These are phyloP conservation scores for Clavariopsis aquatica DNA, from an alignment of 495 filamentous ascomycete species.

Conservation along the genomic window DNA sequence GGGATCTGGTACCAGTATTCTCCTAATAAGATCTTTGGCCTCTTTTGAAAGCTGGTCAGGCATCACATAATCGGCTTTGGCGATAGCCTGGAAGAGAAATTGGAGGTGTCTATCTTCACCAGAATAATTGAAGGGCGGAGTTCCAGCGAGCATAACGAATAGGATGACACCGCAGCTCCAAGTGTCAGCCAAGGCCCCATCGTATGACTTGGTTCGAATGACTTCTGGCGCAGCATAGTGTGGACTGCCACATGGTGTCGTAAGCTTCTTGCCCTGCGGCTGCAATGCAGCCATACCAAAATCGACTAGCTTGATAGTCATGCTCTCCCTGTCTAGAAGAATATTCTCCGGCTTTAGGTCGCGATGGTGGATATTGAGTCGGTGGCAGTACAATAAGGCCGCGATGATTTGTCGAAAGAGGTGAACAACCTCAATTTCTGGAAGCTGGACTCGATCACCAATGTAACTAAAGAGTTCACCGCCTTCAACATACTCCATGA, in stretches of 20 bases:
- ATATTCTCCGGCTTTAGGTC: slow-evolving; percentile 99
- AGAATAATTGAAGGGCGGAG: slow-evolving; percentile 67
- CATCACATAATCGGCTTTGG: slow-evolving; percentile 70
- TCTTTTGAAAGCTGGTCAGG: slow-evolving; percentile 66
- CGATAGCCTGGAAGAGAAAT: slow-evolving; percentile 64
- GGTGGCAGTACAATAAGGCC: slow-evolving; percentile 89
- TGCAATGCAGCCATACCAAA: slow-evolving; percentile 97
- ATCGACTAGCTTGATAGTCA: slow-evolving; percentile 86
- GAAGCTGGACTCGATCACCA: slow-evolving; percentile 62
- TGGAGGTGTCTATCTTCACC: slow-evolving; percentile 60
- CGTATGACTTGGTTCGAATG: slow-evolving; percentile 68
- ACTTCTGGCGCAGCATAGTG: slow-evolving; percentile 96
- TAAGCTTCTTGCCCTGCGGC: slow-evolving; percentile 70
- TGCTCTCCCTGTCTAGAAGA: slow-evolving; percentile 64
- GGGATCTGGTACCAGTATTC: slow-evolving; percentile 74
- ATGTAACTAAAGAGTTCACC: slow-evolving; percentile 90
- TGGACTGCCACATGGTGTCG: slow-evolving; percentile 90
- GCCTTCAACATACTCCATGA: slow-evolving; percentile 90
- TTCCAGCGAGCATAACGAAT: slow-evolving; percentile 76
- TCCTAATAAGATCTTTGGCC: slow-evolving; percentile 73
- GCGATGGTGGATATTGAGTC: slow-evolving; percentile 90
- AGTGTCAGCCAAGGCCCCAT: slow-evolving; percentile 81
- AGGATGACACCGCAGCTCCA: slow-evolving; percentile 95
- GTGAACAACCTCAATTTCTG: slow-evolving; percentile 76
- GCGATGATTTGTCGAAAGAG: slow-evolving; percentile 91